These are phyloP conservation scores for Glycyrrhiza uralensis DNA, from an alignment of 306 rosid genomes.

Conservation along the genomic window DNA sequence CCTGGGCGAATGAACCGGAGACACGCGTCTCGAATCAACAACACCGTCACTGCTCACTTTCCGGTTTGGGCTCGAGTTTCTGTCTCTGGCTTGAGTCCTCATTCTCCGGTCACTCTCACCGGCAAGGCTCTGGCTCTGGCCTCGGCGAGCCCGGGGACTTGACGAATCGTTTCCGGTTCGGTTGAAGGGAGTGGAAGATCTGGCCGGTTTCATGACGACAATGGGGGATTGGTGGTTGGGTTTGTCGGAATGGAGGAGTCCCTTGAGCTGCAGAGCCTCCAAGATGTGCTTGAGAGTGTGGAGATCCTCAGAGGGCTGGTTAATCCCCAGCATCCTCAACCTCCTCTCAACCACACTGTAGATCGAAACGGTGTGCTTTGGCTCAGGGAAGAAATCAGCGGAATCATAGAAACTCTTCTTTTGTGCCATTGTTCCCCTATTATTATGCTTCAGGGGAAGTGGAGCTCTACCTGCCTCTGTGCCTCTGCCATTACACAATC, in stretches of 20 bases:
- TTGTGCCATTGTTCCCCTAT: constrained; percentile 52
- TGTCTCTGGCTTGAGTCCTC: constrained; percentile 36
- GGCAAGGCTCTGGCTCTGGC: constrained; percentile 15
- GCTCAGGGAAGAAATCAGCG: constrained; percentile 79
- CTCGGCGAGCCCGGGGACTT: constrained; percentile 43
- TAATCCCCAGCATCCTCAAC: constrained; percentile 72
- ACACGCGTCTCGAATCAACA: constrained; percentile 53
- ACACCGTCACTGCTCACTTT: constrained; percentile 24
- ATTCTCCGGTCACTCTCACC: constrained; percentile 35
- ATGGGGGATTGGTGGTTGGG: constrained; percentile 59
- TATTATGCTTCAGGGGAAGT: constrained; percentile 27
- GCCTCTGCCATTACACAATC: constrained; percentile 29
- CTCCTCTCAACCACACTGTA: constrained; percentile 70
- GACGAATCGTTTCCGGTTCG: constrained; percentile 54
- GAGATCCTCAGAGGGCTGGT: constrained; percentile 66
- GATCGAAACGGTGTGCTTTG: constrained; percentile 51
- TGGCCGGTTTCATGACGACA: constrained; percentile 59
- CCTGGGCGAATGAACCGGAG: constrained; percentile 74
- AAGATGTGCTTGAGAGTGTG: constrained; percentile 75
- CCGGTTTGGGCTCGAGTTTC: constrained; percentile 52
- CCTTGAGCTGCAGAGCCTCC: constrained; percentile 88
- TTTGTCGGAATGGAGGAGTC: constrained; percentile 72
- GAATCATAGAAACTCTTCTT: constrained; percentile 85
- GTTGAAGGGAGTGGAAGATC: constrained; percentile 33
- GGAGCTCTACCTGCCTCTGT: constrained; percentile 37